phyloP scores from a whole-genome alignment of 495 filamentous ascomycete genomes.

The Penicillium manginii region DNA sequence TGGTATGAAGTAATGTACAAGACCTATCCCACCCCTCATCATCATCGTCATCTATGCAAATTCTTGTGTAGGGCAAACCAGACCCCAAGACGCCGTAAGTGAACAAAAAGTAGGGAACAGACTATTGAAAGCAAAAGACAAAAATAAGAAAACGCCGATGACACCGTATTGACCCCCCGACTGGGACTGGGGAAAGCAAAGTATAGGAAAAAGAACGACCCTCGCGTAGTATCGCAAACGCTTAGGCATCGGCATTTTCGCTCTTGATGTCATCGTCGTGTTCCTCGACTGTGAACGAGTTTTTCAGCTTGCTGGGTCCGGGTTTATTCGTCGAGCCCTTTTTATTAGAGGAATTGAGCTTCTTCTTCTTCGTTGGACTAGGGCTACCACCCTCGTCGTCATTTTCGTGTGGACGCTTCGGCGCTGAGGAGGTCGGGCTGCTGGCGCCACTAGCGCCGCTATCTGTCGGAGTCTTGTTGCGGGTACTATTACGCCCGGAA shows the following conservation, averaged over 20 bases:
- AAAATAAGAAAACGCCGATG: slow-evolving; percentile 19
- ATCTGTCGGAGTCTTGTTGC: slow-evolving; percentile 50
- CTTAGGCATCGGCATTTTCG: slow-evolving; percentile 28
- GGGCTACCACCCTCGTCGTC: slow-evolving; percentile 42
- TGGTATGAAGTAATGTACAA: slow-evolving; percentile 39
- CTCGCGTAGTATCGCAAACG: neutral
- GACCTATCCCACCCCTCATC: slow-evolving; percentile 23
- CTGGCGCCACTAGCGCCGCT: slow-evolving; percentile 38
- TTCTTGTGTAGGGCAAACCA: slow-evolving; percentile 23
- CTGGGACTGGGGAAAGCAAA: slow-evolving; percentile 12
- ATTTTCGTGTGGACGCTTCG: slow-evolving; percentile 44
- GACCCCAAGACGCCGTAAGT: slow-evolving; percentile 30
- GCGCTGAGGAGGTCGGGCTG: slow-evolving; percentile 40
- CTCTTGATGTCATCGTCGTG: slow-evolving; percentile 35
- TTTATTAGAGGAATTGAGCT: slow-evolving; percentile 46
- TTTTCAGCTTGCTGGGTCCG: slow-evolving; percentile 51
- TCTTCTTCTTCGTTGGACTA: slow-evolving; percentile 51
- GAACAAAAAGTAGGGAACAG: neutral
- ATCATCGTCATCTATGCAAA: slow-evolving; percentile 40
- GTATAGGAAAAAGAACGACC: slow-evolving; percentile 1
- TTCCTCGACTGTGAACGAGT: slow-evolving; percentile 38
- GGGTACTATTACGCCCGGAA: slow-evolving; percentile 64
- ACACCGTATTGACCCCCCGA: slow-evolving; percentile 20
- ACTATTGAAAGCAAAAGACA: slow-evolving; percentile 9
- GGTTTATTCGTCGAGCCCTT: slow-evolving; percentile 46